phyloP scores from a whole-genome alignment of 768 basidiomycete genomes.

The Mycena polygramma region DNA sequence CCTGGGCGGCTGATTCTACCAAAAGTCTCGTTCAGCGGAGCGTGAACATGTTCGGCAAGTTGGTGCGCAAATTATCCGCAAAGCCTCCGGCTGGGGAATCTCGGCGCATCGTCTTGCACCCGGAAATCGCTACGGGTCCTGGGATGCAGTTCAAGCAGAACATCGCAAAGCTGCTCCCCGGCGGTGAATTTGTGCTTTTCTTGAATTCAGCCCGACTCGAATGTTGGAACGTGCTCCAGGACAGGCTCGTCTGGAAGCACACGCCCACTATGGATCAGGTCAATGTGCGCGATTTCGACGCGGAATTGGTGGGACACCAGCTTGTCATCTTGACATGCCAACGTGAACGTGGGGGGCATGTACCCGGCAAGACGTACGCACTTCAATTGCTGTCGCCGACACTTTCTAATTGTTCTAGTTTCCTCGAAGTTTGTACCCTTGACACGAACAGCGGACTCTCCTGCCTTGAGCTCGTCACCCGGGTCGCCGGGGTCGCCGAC shows the following conservation, averaged over 20 bases:
- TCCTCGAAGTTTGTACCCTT: slow-evolving; percentile 3
- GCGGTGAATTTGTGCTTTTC: slow-evolving; percentile 25
- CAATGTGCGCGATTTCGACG: slow-evolving; percentile 13
- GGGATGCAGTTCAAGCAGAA: slow-evolving; percentile 3
- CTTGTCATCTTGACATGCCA: slow-evolving; percentile 4
- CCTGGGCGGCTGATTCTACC: slow-evolving; percentile 1
- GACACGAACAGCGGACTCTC: neutral
- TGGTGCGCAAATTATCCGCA: neutral
- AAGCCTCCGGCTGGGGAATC: neutral
- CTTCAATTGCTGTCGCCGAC: neutral
- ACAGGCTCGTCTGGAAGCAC: slow-evolving; percentile 22
- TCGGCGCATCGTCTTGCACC: neutral
- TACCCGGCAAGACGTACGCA: too few relatives aligned
- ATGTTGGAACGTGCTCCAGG: slow-evolving; percentile 23
- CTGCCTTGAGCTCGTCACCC: neutral
- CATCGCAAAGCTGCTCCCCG: slow-evolving; percentile 12
- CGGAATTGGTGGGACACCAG: neutral
- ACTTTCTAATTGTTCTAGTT: neutral
- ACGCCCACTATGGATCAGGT: neutral
- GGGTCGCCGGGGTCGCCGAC: neutral
- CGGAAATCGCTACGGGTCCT: neutral
- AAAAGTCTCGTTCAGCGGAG: neutral
- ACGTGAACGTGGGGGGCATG: neutral
- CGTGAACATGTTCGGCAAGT: neutral
- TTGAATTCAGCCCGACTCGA: slow-evolving; percentile 7